Percentiles rank a stretch among this genome's conserved stretches.
Conservation (phyloP, 257 asterid species). For the Fraxinus excelsior region DNA sequence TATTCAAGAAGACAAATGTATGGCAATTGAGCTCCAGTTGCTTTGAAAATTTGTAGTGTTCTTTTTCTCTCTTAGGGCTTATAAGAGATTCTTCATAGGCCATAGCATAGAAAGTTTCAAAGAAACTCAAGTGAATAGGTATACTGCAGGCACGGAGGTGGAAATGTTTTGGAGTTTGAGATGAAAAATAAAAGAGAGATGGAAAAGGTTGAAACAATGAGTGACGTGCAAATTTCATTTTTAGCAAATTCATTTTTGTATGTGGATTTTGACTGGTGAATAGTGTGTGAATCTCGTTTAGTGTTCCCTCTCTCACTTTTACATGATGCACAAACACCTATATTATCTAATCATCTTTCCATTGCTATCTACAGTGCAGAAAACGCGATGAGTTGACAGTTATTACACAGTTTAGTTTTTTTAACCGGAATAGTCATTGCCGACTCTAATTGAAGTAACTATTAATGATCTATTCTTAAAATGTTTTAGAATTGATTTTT, state of each 20-base stretch:
- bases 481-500: slow-evolving; percentile 8
- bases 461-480: background rate
- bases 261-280: background rate
- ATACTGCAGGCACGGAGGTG: background rate
- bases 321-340: background rate
- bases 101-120: background rate
- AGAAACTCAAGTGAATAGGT: background rate
- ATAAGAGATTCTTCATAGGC: background rate
- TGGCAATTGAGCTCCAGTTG: background rate
- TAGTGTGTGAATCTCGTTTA: background rate
- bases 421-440: background rate
- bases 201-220: slow-evolving; percentile 4
- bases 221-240: background rate
- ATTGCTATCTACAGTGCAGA: background rate
- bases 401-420: background rate
- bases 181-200: background rate
- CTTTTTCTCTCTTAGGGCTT: background rate
- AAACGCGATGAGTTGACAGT: background rate
- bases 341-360: background rate
- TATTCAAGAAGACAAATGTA: background rate
- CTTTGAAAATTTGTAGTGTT: background rate
- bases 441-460: background rate
- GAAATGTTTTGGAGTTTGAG: background rate
- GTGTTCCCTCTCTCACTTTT: background rate
- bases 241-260: background rate